Conservation (phyloP, 129 eudicot species). For the Arctium lappa region DNA sequence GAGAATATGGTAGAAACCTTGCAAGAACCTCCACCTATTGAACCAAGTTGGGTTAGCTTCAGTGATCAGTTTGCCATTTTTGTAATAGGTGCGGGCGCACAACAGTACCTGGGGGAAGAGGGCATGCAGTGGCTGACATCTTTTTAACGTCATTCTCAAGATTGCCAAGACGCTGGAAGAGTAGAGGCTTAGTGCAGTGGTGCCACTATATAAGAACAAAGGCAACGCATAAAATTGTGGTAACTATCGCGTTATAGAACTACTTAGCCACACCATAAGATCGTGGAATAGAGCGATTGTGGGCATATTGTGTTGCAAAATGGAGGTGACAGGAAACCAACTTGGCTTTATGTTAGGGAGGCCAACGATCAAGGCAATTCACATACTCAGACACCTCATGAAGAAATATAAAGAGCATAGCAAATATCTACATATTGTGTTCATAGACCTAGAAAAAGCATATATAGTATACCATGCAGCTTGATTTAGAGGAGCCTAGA, state of each 20-base stretch:
- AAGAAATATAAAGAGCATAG: not conserved
- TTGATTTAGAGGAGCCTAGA: not conserved
- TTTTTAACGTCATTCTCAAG: not conserved
- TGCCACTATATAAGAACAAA: not conserved
- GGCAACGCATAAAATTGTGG: not conserved
- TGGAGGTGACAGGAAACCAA: not conserved
- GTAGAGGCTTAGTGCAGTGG: not conserved
- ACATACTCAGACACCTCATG: not conserved
- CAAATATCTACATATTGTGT: not conserved
- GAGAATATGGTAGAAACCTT: not conserved
- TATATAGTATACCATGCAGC: not conserved
- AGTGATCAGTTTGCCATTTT: not conserved
- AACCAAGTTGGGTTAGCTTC: not conserved
- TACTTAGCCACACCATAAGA: not conserved
- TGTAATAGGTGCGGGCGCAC: not conserved
- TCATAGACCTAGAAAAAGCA: not conserved
- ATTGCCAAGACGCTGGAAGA: not conserved
- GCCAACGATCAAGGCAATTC: not conserved
- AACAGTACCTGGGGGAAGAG: not conserved
- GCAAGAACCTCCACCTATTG: not conserved
- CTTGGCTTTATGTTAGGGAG: not conserved
- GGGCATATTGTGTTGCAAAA: not conserved
- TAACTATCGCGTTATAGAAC: not conserved
- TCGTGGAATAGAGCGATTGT: not conserved
- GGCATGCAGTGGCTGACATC: not conserved